phyloP scores from a whole-genome alignment of 345 rosid species.

The Citrus mangshanensis region DNA sequence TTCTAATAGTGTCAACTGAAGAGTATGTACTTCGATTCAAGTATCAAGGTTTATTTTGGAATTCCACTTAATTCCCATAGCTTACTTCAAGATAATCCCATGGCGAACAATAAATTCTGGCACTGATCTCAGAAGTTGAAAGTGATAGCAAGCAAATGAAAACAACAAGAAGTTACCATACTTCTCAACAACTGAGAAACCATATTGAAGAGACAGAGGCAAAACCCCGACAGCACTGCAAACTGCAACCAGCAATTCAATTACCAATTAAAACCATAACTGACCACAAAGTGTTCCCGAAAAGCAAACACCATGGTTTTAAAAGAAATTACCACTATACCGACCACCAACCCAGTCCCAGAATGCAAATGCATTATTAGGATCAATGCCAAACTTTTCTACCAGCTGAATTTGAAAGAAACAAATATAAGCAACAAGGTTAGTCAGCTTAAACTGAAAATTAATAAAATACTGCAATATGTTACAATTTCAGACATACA shows the following conservation, averaged over 20 bases:
- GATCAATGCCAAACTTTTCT: constrained; percentile 95
- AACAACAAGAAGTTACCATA: constrained; percentile 42
- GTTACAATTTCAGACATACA: neutral
- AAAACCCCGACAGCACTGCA: constrained; percentile 99
- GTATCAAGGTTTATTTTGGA: neutral
- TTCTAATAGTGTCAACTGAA: neutral
- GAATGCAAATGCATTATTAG: constrained; percentile 93
- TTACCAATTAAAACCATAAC: constrained; percentile 17
- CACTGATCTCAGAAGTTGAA: neutral
- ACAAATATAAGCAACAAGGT: neutral
- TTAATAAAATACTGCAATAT: neutral
- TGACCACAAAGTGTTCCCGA: constrained; percentile 5
- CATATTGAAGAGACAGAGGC: constrained; percentile 92
- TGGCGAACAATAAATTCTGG: neutral
- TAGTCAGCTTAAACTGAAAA: neutral
- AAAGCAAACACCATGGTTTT: neutral
- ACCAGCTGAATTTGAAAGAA: constrained; percentile 61
- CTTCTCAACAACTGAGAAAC: constrained; percentile 87
- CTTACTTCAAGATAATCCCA: neutral
- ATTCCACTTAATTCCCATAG: neutral
- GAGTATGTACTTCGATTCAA: neutral
- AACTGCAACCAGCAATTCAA: constrained; percentile 49
- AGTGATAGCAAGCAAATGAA: constrained; percentile 2
- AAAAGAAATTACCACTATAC: constrained; percentile 70
- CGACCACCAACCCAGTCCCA: constrained; percentile 99